Evolutionary conservation across 2,329 filamentous ascomycete species (phyloP).

Genomic region (Pseudogymnoascus sp.): DNA sequence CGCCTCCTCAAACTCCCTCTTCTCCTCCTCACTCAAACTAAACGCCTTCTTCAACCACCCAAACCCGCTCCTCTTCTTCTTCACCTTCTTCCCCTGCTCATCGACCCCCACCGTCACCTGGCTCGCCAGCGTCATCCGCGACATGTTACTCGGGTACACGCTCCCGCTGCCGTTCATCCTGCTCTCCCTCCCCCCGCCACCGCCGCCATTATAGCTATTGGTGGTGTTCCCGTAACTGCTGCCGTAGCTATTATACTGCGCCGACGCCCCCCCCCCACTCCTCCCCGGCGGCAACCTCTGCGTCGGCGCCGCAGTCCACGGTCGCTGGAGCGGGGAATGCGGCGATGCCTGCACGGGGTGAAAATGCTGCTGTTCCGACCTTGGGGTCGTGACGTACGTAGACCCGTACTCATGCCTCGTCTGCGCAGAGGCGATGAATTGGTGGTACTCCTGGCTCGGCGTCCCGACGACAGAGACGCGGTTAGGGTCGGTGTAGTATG

Average conservation of each 20-base stretch:
- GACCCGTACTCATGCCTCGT: conserved; percentile 7
- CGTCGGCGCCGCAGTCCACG: conserved; percentile 34
- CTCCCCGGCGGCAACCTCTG: conserved; percentile 26
- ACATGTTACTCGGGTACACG: conserved; percentile 37
- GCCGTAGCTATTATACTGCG: conserved; percentile 24
- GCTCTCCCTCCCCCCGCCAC: conserved; percentile 33
- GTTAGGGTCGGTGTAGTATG: conserved; percentile 25
- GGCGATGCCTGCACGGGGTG: conserved; percentile 55
- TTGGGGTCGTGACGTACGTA: conserved; percentile 29
- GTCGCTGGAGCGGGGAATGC: conserved; percentile 50
- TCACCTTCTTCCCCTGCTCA: conserved; percentile 35
- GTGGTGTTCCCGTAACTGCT: not conserved
- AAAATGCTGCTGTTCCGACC: conserved; percentile 50
- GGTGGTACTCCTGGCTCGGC: conserved; percentile 9
- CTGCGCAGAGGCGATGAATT: not conserved
- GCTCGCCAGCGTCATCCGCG: conserved; percentile 30
- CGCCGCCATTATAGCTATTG: no score
- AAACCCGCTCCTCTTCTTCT: conserved; percentile 61
- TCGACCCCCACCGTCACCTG: conserved; percentile 2
- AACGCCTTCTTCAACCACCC: conserved; percentile 64
- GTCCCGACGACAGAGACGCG: conserved; percentile 10
- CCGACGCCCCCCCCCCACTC: conserved; percentile 20
- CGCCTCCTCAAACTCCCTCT: conserved; percentile 49
- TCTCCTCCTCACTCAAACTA: conserved; percentile 55
- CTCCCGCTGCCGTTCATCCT: conserved; percentile 31